phyloP scores from a whole-genome alignment of 2,329 filamentous ascomycete genomes.

The Trichoderma brevicompactum region DNA sequence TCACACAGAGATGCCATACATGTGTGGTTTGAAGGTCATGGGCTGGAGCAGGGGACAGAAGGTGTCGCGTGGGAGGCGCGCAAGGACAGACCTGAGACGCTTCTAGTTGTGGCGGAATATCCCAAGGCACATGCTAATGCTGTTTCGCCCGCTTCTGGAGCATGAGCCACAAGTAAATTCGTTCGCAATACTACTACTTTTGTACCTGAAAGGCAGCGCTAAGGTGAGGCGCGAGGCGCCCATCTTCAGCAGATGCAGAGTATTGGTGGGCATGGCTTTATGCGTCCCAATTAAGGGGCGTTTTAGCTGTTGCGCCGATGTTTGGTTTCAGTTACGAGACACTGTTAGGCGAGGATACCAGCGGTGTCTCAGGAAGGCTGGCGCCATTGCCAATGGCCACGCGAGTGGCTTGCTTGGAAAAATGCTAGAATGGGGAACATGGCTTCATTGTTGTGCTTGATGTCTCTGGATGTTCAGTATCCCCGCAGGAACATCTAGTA shows the following conservation, averaged over 20 bases:
- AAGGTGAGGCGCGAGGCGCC: not conserved
- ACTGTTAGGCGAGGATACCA: not conserved
- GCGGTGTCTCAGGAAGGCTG: slow-evolving; percentile 20
- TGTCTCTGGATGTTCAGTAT: too few species aligned
- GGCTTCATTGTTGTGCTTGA: too few species aligned
- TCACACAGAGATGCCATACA: slow-evolving; percentile 14
- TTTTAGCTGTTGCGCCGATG: slow-evolving; percentile 2
- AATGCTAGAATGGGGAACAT: not conserved
- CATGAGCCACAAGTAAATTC: not conserved
- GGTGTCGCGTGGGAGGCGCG: slow-evolving; percentile 4
- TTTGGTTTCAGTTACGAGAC: slow-evolving; percentile 24
- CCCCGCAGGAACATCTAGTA: too few species aligned
- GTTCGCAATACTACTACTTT: too few species aligned
- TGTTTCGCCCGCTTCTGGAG: not conserved
- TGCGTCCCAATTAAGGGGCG: slow-evolving; percentile 18
- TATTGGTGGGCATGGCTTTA: slow-evolving; percentile 9
- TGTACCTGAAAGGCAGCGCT: slow-evolving; percentile 1
- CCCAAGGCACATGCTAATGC: not conserved
- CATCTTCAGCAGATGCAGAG: not conserved
- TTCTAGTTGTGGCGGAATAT: not conserved
- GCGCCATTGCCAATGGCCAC: slow-evolving; percentile 23
- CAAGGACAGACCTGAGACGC: not conserved
- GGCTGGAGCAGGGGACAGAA: not conserved
- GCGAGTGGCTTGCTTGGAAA: slow-evolving; percentile 22
- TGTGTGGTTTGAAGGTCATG: slow-evolving; percentile 7